Evolutionary conservation across 2,329 filamentous ascomycete species (phyloP), one percentile per base, ranked within the genome.

Genomic region (Colletotrichum sansevieriae): DNA sequence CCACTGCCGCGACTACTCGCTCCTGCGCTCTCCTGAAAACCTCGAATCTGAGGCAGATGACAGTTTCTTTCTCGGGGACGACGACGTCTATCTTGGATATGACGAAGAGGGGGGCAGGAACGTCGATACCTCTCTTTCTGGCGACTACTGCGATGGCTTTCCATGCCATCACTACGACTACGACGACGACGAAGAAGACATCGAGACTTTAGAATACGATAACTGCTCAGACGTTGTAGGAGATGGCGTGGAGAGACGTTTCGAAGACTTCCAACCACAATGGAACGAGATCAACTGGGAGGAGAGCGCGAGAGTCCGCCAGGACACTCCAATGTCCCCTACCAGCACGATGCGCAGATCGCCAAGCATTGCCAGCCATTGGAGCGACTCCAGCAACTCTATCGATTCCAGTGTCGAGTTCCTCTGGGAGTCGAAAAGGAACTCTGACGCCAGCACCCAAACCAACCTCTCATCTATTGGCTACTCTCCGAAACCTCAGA

Each of bases 281-380:
- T 68, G 65, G 65, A 57, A 41, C 7, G 4, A 18, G 12, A 15
- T 68, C 20, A 22, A 58, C 20, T 68, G 65, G 65, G 35, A 68
- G 8, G 35, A 39, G 13, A 29, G 35, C 12, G 2, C 60, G 6
- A 52, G 46, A 43, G 18, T 22, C 2, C 52, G 22, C n/a, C 13
- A n/a, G 3, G 46, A 55, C 7, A 10, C 60, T 3, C 22, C 52
- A 1, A 13, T 63, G 18, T 67, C 64, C 2, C 64, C 64, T 18
- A 35, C 64, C 41, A 57, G 25, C 39, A 18, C 35, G 20, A 35
- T 51, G 13, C 20, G 9, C 22, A 66, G 47, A 29, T 15, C 49
- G 44, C 15, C 13, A 20, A 62, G 49, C 20, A 6, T 52, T 41
- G 20, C 44, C 12, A 51, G 43, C 37, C 12, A 43, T n/a, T 61